Conservation (phyloP, 139 green algal species). For the Closterium sp. region DNA sequence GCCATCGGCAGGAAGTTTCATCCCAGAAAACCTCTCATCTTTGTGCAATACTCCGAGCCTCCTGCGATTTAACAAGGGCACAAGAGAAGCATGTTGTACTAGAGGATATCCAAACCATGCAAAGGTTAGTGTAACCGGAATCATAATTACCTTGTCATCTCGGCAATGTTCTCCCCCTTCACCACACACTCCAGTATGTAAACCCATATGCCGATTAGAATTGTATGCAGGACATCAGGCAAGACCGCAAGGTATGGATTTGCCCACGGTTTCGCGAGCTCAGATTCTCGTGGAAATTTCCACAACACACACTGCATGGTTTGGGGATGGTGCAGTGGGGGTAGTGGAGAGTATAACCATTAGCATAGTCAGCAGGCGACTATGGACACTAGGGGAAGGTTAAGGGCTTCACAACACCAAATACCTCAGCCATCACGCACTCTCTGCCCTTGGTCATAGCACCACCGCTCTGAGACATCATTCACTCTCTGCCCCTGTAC, state of each 20-base stretch:
- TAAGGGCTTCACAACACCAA: no score
- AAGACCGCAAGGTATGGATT: background rate
- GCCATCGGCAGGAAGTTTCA: background rate
- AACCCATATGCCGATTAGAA: background rate
- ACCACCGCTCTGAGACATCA: no score
- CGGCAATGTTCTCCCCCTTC: background rate
- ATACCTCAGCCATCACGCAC: no score
- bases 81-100: background rate
- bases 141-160: background rate
- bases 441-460: no score
- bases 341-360: background rate
- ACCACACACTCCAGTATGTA: background rate
- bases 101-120: background rate
- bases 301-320: background rate
- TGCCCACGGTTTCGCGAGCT: background rate
- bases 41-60: background rate
- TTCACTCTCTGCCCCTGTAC: no score
- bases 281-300: background rate
- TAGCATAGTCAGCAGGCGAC: background rate
- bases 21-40: background rate
- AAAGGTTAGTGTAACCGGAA: background rate
- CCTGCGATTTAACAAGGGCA: background rate
- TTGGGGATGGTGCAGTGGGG: background rate
- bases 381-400: no score
- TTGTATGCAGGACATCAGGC: background rate